Conservation (phyloP, 495 filamentous ascomycete genomes). For the Aspergillus baeticus region DNA sequence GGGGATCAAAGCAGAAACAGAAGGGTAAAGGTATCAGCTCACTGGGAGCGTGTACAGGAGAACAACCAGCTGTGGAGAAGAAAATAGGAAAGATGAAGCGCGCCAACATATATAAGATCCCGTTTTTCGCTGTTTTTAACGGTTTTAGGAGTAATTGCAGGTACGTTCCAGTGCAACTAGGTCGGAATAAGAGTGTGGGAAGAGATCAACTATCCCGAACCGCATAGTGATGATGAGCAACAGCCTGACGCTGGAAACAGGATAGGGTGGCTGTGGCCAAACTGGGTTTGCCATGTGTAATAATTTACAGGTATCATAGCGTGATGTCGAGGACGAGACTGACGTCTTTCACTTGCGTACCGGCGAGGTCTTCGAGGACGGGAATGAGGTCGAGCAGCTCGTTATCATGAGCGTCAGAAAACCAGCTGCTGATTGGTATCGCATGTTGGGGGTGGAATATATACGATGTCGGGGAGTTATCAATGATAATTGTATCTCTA, state of each 20-base stretch:
- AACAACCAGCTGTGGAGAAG: conserved; percentile 12
- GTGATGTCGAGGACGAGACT: conserved; percentile 96
- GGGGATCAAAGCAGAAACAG: conserved; percentile 27
- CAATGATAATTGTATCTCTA: conserved; percentile 97
- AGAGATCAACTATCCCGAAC: not conserved
- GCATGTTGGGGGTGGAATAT: conserved; percentile 99
- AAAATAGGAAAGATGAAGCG: conserved; percentile 15
- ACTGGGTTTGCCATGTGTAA: conserved; percentile 34
- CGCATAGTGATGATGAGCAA: not conserved
- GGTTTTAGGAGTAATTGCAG: not conserved
- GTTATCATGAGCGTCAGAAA: conserved; percentile 99
- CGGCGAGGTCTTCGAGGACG: conserved; percentile 95
- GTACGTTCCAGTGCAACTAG: conserved; percentile 2
- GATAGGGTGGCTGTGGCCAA: conserved; percentile 23
- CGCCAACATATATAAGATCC: conserved; percentile 5
- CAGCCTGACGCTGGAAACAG: conserved; percentile 3
- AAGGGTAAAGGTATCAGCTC: conserved; percentile 36
- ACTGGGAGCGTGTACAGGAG: conserved; percentile 34
- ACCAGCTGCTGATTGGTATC: conserved; percentile 99
- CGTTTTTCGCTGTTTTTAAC: not conserved
- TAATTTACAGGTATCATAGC: conserved; percentile 55
- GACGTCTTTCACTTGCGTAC: conserved; percentile 85
- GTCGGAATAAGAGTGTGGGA: conserved; percentile 1
- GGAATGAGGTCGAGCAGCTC: conserved; percentile 97
- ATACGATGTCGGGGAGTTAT: conserved; percentile 98